Percentiles rank a stretch among this genome's conserved stretches.
Conservation (phyloP, 768 basidiomycete genomes). For the Termitomyces eurrhizus region DNA sequence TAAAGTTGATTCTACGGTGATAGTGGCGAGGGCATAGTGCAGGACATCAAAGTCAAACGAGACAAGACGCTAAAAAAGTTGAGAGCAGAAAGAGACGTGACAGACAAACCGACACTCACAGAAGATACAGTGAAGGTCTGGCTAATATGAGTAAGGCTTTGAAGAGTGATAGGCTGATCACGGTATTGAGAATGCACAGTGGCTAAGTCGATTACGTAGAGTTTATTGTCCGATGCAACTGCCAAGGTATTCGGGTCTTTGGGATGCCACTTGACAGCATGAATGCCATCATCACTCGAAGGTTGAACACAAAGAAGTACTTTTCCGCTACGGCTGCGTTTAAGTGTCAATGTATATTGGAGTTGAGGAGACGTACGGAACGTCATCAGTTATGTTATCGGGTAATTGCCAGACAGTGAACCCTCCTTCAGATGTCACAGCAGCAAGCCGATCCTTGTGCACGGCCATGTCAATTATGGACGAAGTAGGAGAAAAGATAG, state of each 20-base stretch:
- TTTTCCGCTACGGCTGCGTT: conserved; percentile 44
- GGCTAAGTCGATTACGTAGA: conserved; percentile 73
- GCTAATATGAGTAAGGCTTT: conserved; percentile 65
- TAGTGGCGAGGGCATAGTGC: conserved; percentile 74
- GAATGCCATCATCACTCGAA: conserved; percentile 53
- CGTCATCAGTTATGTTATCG: conserved; percentile 79
- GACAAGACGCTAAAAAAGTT: conserved; percentile 56
- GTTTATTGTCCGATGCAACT: conserved; percentile 73
- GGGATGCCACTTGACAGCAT: conserved; percentile 87
- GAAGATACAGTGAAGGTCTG: conserved; percentile 67
- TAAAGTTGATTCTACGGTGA: conserved; percentile 78
- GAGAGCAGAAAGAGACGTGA: neutral
- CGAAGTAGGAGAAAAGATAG: conserved; percentile 42
- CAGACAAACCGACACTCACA: conserved; percentile 38
- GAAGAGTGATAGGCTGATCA: conserved; percentile 63
- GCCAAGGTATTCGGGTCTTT: conserved; percentile 77
- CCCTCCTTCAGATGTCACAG: conserved; percentile 84
- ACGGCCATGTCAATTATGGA: conserved; percentile 79
- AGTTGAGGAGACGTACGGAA: conserved; percentile 53
- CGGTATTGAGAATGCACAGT: conserved; percentile 52
- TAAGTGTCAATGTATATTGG: conserved; percentile 2
- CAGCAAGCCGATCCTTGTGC: conserved; percentile 75
- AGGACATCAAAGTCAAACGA: conserved; percentile 83
- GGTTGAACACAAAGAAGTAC: conserved; percentile 70
- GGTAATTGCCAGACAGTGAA: conserved; percentile 89